Percentiles rank a stretch among this genome's conserved stretches.
Conservation (phyloP, 2,329 filamentous ascomycete genomes). For the Clarireedia monteithiana region DNA sequence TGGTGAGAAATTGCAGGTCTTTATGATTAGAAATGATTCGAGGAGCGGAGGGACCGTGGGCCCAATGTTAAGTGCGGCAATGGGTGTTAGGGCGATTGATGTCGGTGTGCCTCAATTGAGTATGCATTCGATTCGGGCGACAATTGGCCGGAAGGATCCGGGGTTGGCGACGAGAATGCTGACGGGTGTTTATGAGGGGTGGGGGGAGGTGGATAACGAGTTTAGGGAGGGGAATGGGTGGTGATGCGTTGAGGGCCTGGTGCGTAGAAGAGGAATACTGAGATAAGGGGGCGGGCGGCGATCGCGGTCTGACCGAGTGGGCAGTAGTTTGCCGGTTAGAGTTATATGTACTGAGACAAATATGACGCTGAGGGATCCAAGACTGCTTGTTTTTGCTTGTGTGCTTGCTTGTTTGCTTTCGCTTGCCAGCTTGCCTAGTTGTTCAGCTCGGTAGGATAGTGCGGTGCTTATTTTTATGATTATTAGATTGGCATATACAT, state of each 20-base stretch:
- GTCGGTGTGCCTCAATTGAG: conserved; percentile 85
- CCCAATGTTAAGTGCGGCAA: conserved; percentile 72
- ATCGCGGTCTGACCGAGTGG: no score
- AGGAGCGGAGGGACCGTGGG: conserved; percentile 92
- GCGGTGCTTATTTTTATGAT: no score
- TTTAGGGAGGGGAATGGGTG: conserved; percentile 38
- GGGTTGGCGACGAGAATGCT: conserved; percentile 84
- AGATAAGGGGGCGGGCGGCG: no score
- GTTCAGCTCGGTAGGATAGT: no score
- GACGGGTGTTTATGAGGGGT: conserved; percentile 81
- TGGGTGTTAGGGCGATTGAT: conserved; percentile 78
- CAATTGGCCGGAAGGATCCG: conserved; percentile 77
- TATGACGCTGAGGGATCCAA: no score
- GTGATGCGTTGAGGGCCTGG: background rate
- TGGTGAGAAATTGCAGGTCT: conserved; percentile 68
- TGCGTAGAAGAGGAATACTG: no score
- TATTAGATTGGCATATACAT: no score
- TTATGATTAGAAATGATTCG: conserved; percentile 92
- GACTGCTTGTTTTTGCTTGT: no score
- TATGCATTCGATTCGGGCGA: conserved; percentile 90
- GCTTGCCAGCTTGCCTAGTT: no score
- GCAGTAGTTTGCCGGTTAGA: no score
- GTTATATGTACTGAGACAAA: no score
- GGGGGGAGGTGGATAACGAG: conserved; percentile 76
- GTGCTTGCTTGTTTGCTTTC: no score